Evolutionary conservation across 305 asterid genomes (phyloP).

Genomic region (Salvia sclarea): DNA sequence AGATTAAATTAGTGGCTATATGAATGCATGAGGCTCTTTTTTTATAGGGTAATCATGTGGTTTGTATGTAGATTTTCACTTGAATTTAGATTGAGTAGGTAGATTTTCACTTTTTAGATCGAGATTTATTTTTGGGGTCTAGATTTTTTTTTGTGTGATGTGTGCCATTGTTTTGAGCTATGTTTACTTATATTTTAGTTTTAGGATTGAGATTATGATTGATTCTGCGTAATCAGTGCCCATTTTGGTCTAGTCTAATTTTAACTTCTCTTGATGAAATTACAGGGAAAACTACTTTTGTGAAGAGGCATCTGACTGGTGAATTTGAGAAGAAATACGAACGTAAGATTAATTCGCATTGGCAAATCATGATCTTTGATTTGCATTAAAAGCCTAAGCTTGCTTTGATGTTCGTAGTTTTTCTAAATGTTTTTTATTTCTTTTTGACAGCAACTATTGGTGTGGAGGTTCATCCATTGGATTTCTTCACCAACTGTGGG

Average conservation of each 20-base stretch:
- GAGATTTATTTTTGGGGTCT: too few relatives aligned
- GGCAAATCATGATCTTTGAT: not conserved
- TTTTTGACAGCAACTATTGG: conserved; percentile 65
- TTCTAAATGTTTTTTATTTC: not conserved
- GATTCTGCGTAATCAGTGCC: not conserved
- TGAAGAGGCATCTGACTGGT: conserved; percentile 84
- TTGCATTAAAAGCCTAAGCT: not conserved
- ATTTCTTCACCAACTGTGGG: conserved; percentile 82
- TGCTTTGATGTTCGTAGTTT: not conserved
- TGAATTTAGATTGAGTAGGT: too few relatives aligned
- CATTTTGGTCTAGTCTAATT: not conserved
- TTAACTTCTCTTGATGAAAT: not conserved
- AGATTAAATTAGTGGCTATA: not conserved
- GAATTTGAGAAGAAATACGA: conserved; percentile 94
- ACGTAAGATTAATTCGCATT: conserved; percentile 43
- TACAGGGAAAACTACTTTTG: conserved; percentile 84
- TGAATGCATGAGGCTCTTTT: not conserved
- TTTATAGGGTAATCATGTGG: not conserved
- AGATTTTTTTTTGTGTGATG: too few relatives aligned
- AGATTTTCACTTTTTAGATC: too few relatives aligned
- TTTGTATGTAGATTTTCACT: not conserved
- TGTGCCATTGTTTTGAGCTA: too few relatives aligned
- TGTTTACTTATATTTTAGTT: too few relatives aligned
- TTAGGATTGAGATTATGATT: not conserved
- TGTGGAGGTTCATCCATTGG: conserved; percentile 84